Evolutionary conservation across 2,329 filamentous ascomycete species (phyloP).

Genomic region (Conoideocrella luteorostrata): DNA sequence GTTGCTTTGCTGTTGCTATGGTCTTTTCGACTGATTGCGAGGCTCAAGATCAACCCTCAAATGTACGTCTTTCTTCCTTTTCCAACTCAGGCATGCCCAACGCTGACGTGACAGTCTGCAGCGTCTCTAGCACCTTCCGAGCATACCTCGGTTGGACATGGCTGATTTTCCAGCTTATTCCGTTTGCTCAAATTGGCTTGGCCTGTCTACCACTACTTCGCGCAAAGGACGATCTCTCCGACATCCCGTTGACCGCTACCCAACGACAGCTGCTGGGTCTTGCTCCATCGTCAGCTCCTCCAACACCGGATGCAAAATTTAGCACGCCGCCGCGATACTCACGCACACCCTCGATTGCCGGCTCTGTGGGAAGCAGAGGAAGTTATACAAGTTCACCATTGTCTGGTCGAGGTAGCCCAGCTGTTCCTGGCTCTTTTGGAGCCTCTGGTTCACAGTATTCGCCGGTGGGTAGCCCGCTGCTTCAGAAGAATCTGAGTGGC

Average conservation of each 20-base stretch:
- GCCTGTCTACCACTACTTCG: constrained; percentile 69
- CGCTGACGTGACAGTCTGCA: constrained; percentile 13
- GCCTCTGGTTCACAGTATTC: constrained; percentile 42
- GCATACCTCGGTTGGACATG: constrained; percentile 38
- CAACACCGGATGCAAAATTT: constrained; percentile 63
- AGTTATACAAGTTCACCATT: constrained; percentile 53
- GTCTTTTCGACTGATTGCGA: constrained; percentile 27
- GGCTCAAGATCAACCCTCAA: constrained; percentile 28
- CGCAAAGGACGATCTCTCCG: constrained; percentile 68
- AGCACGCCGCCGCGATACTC: constrained; percentile 84
- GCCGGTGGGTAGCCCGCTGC: constrained; percentile 44
- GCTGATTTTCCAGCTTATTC: constrained; percentile 46
- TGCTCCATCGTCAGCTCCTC: constrained; percentile 54
- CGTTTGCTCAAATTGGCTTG: constrained; percentile 63
- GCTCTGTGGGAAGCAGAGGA: constrained; percentile 54
- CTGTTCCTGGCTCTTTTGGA: constrained; percentile 22
- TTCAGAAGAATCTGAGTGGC: constrained; percentile 59
- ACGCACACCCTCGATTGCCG: constrained; percentile 60
- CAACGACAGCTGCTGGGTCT: constrained; percentile 83
- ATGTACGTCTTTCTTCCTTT: constrained; percentile 23
- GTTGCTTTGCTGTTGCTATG: constrained; percentile 37
- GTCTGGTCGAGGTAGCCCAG: constrained; percentile 48
- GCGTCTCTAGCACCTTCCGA: constrained; percentile 25
- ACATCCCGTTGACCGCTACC: constrained; percentile 72
- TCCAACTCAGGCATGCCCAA: neutral